phyloP scores from a whole-genome alignment of 1,284 basidiomycete genomes.

The Ceratobasidium sp. region DNA sequence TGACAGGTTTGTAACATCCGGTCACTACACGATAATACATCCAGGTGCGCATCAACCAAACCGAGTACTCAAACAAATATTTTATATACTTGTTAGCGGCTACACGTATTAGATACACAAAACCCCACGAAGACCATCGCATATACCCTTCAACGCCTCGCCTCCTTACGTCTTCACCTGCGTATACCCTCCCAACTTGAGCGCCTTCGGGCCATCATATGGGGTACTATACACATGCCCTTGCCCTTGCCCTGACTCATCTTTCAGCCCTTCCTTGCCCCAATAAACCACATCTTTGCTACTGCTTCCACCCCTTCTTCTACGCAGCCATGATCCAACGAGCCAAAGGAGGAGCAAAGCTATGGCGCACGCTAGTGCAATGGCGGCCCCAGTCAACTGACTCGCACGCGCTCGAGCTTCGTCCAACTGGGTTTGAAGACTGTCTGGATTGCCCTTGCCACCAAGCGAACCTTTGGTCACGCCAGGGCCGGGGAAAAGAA shows the following conservation, averaged over 20 bases:
- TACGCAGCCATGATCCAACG: background rate
- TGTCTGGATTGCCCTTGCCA: background rate
- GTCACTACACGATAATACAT: no score
- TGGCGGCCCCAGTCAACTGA: background rate
- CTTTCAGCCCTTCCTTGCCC: background rate
- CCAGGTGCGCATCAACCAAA: no score
- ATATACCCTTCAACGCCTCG: no score
- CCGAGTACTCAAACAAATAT: no score
- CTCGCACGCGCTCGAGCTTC: background rate
- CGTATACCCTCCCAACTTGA: constrained; percentile 1
- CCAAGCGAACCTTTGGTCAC: background rate
- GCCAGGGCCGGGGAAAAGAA: constrained; percentile 38
- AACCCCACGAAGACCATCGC: no score
- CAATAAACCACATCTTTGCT: background rate
- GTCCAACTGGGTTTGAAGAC: background rate
- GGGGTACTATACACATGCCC: constrained; percentile 1
- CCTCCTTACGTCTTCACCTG: background rate
- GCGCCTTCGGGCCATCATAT: background rate
- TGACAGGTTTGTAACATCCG: no score
- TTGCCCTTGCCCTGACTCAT: background rate
- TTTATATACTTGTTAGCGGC: no score
- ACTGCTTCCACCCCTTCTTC: background rate
- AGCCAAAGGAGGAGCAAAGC: background rate
- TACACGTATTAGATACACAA: no score
- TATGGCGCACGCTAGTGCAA: background rate